Conservation (phyloP, 768 basidiomycete species). For the Hygrophoropsis aurantiaca region DNA sequence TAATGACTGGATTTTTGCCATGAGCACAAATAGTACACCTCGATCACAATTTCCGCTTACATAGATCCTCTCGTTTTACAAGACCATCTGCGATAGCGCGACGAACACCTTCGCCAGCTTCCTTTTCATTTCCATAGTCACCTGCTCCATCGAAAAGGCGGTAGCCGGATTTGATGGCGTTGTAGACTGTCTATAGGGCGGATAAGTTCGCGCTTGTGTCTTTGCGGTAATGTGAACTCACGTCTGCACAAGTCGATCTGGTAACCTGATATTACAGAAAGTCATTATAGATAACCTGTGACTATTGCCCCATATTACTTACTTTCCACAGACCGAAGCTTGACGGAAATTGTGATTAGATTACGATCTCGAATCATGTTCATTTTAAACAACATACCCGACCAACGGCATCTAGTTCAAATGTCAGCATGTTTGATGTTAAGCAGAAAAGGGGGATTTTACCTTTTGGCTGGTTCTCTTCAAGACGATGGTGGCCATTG, state of each 20-base stretch:
- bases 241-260: conserved; percentile 59
- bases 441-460: conserved; percentile 5
- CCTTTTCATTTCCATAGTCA: conserved; percentile 89
- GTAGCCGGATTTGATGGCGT: conserved; percentile 84
- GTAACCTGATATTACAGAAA: conserved; percentile 43
- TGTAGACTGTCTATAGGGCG: conserved; percentile 64
- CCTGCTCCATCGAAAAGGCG: conserved; percentile 84
- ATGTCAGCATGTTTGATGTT: conserved; percentile 2
- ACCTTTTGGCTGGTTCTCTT: conserved; percentile 65
- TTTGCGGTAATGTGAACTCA: conserved; percentile 25
- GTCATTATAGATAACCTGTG: conserved; percentile 3
- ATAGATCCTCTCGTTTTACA: conserved; percentile 86
- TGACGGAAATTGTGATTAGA: not conserved
- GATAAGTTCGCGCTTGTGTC: conserved; percentile 2
- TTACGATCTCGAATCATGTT: conserved; percentile 1
- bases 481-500: conserved; percentile 54
- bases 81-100: conserved; percentile 79
- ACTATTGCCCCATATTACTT: conserved; percentile 8
- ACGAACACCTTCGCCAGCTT: conserved; percentile 75
- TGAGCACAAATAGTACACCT: conserved; percentile 2
- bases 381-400: conserved; percentile 41
- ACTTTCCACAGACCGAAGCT: conserved; percentile 78
- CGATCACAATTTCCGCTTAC: conserved; percentile 41
- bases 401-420: conserved; percentile 65
- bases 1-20: conserved; percentile 55